A percentile compares a stretch with the other conserved stretches of the same genome.
Evolutionary conservation across 805 yeast genomes (phyloP).

Genomic region (Hemisphaericaspora nanyangensis): DNA sequence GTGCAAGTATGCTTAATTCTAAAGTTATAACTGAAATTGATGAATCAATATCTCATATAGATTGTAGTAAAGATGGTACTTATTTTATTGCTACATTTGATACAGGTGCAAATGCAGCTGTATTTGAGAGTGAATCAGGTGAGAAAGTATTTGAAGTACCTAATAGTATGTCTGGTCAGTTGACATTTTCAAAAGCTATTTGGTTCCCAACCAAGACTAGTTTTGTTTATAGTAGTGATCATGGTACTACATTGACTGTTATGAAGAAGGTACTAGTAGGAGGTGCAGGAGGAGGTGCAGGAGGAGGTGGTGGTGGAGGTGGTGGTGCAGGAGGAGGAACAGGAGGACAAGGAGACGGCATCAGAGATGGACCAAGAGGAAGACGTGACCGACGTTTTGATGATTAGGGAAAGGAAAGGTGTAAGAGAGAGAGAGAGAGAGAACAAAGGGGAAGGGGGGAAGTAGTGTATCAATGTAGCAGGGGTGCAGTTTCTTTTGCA

Average conservation of each 20-base stretch:
- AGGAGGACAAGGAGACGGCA: neutral
- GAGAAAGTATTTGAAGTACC: slow-evolving; percentile 29
- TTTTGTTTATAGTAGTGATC: slow-evolving; percentile 27
- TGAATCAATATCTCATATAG: slow-evolving; percentile 39
- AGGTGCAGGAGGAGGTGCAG: neutral
- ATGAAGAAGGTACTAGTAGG: slow-evolving; percentile 11
- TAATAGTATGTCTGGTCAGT: slow-evolving; percentile 24
- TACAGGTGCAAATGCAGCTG: slow-evolving; percentile 34
- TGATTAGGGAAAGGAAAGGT: neutral
- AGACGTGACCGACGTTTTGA: neutral
- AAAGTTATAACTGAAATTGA: slow-evolving; percentile 38
- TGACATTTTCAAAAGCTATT: slow-evolving; percentile 21
- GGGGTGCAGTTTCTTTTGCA: no score
- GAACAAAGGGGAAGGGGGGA: no score
- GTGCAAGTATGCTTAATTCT: slow-evolving; percentile 29
- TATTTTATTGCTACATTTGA: slow-evolving; percentile 44
- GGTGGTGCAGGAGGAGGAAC: neutral
- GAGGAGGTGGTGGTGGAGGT: neutral
- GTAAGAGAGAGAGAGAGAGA: no score
- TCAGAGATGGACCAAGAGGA: neutral
- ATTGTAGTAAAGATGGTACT: slow-evolving; percentile 43
- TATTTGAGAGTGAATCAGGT: slow-evolving; percentile 31
- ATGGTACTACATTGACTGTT: slow-evolving; percentile 25
- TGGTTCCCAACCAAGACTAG: slow-evolving; percentile 36
- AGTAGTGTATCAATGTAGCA: no score